These are phyloP conservation scores for Iris macrosiphon DNA, from an alignment of 106 monocot genomes.

Conservation along the genomic window DNA sequence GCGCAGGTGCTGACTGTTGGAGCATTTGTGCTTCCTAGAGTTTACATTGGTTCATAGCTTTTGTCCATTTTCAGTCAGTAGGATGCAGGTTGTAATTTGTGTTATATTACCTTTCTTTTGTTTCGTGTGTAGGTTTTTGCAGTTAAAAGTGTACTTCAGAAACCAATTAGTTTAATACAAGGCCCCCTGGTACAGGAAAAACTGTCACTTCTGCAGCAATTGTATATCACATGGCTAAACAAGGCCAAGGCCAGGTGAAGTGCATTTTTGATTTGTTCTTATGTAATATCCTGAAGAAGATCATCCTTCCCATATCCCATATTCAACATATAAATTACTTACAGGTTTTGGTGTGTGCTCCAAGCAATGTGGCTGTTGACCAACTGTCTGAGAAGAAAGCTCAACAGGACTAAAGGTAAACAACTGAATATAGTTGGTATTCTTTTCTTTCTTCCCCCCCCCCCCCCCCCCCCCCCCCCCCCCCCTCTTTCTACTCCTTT, in stretches of 20 bases:
- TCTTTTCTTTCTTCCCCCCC: no score
- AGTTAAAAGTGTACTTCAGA: conserved; percentile 99
- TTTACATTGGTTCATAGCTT: no score
- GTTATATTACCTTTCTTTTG: no score
- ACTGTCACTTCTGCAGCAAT: conserved; percentile 98
- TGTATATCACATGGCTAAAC: conserved; percentile 99
- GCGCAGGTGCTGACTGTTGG: no score
- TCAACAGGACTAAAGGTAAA: conserved; percentile 95
- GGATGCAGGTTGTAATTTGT: no score
- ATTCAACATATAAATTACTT: conserved; percentile 6
- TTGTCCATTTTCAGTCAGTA: no score
- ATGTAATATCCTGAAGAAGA: no score
- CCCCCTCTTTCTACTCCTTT: no score
- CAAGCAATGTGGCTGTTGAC: conserved; percentile 99
- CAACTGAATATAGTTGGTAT: no score
- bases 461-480: no score
- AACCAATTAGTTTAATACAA: conserved; percentile 96
- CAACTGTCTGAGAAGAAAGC: conserved; percentile 95
- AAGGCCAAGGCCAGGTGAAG: conserved; percentile 97
- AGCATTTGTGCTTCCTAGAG: no score
- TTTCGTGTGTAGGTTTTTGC: conserved; percentile 75
- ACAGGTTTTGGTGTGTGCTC: conserved; percentile 97
- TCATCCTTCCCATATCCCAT: background rate
- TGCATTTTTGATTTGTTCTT: no score
- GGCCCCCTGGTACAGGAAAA: conserved; percentile 99